Base-by-base conservation (phyloP, 495 filamentous ascomycete genomes). In the Hapsidospora chrysogenum region DNA sequence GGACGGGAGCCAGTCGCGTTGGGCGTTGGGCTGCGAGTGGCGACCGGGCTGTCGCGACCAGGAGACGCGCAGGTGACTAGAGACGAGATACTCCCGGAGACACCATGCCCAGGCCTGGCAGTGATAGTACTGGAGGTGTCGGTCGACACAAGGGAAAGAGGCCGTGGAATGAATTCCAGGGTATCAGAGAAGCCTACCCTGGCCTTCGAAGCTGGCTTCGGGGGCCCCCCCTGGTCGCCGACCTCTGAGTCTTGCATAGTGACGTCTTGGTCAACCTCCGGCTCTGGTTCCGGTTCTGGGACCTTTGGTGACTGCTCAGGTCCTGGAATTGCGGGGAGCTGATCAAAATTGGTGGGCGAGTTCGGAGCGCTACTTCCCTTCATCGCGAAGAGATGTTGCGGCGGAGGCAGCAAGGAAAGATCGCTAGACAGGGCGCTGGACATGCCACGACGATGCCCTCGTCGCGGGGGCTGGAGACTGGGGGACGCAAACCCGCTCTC, bases 341-440 rank as follows among this genome's bases (percentile, higher is more conserved):
- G 17, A 33, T 20, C 11, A 14, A 39, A 25, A 73, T 64, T 17
- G 72, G 61, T n/a, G 81, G 80, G 31, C 76, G 78, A 26, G 23
- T 61, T 55, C 4, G 84, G 82, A 4, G 79, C 76, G 46, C 75
- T 85, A 32, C 59, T 72, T 21, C 67, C 63, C 31, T 60, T 60
- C 19, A 26, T 6, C 23, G 11, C 6, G 23, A 26, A 17, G 33
- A 16, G 20, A 19, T 23, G 22, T 17, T 36, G 33, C n/a, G 33
- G 33, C n/a, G 33, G 20, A 23, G 19, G 57, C 30, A 92, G 80
- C 14, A 73, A 66, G 5, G 74, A 75, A 3, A 92, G 52, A 56
- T 94, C 85, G 40, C 85, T 74, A n/a, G 84, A 89, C 9, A 92
- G 75, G 1, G 85, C 85, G 22, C 72, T 76, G n/a, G 83, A 92